Evolutionary conservation across 2,329 filamentous ascomycete genomes (phyloP).

Genomic region (Coleophoma crateriformis): DNA sequence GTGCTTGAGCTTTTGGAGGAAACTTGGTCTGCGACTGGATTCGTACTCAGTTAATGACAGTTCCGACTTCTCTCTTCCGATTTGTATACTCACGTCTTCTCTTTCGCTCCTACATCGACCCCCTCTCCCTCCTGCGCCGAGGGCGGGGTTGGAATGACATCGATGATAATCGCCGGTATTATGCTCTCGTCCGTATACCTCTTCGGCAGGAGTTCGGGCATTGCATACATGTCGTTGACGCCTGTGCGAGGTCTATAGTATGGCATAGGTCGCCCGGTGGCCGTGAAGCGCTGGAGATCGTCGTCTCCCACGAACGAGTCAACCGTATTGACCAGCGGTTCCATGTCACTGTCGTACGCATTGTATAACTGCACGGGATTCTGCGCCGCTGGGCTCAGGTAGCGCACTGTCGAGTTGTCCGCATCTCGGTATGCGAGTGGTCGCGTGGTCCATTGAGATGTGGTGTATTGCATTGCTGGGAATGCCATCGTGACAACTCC

Average conservation of each 20-base stretch:
- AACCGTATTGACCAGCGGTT: conserved; percentile 13
- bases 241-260: conserved; percentile 7
- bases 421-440: not conserved
- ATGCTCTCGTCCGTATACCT: conserved; percentile 24
- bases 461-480: not conserved
- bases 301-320: conserved; percentile 7
- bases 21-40: not conserved
- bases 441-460: not conserved
- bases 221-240: conserved; percentile 11
- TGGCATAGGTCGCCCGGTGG: conserved; percentile 18
- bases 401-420: not conserved
- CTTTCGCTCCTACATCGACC: not conserved
- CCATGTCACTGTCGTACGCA: conserved; percentile 17
- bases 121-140: too few species aligned
- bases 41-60: not conserved
- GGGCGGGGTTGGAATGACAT: conserved; percentile 4
- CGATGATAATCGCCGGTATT: conserved; percentile 22
- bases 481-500: too few species aligned
- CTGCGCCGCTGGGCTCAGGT: too few species aligned
- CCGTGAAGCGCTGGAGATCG: conserved; percentile 15
- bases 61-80: too few species aligned
- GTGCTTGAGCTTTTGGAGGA: not conserved
- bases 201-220: conserved; percentile 18
- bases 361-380: too few species aligned
- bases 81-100: not conserved